Evolutionary conservation across 495 filamentous ascomycete species (phyloP).

Genomic region (Thozetella sp.): DNA sequence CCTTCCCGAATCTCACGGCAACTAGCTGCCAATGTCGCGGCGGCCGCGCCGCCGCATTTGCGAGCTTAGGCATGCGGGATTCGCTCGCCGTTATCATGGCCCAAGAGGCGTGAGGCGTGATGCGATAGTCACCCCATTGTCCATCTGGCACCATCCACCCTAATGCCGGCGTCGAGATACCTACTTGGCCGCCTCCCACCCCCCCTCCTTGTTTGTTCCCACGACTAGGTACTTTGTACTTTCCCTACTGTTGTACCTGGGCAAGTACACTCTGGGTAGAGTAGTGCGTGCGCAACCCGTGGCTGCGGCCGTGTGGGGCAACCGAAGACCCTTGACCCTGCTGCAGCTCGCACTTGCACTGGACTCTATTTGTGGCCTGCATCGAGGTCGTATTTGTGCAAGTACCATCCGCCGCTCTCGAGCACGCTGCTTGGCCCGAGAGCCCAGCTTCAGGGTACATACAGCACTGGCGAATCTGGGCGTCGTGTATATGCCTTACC

Average conservation of each 20-base stretch:
- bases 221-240: not conserved
- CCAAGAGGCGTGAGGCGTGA: too few species aligned
- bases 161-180: not conserved
- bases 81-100: not conserved
- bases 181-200: not conserved
- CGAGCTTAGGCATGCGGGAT: too few species aligned
- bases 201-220: not conserved
- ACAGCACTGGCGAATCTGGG: not conserved
- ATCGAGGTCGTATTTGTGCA: conserved; percentile 4
- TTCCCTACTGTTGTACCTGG: not conserved
- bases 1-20: too few species aligned
- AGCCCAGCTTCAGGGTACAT: not conserved
- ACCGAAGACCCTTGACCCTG: not conserved
- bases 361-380: conserved; percentile 26
- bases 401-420: not conserved
- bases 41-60: too few species aligned
- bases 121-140: not conserved
- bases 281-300: too few species aligned
- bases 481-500: too few species aligned
- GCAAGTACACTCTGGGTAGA: too few species aligned
- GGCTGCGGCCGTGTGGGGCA: not conserved
- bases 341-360: conserved; percentile 20
- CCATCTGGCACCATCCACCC: not conserved
- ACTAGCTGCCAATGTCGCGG: not conserved
- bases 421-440: not conserved